Percentiles rank a stretch among this genome's conserved stretches.
These are phyloP conservation scores for Ensete ventricosum DNA, from an alignment of 176 grass and related monocot species.

Conservation along the genomic window DNA sequence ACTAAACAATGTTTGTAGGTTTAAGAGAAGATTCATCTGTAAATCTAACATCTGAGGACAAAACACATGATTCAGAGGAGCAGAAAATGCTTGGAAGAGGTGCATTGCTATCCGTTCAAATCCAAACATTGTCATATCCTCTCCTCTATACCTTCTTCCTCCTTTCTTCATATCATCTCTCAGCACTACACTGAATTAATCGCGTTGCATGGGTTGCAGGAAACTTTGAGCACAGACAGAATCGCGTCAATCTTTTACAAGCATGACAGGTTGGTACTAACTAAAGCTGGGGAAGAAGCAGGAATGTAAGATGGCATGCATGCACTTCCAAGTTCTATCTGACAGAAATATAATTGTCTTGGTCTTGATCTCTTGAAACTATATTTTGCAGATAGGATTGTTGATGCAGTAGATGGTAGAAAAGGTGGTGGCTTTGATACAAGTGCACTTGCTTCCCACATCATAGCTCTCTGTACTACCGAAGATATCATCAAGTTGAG, in stretches of 20 bases:
- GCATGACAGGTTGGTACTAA: background rate
- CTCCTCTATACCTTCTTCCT: background rate
- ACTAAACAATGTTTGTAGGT: too few species aligned
- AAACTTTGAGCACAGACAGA: background rate
- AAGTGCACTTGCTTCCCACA: background rate
- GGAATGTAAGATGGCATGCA: background rate
- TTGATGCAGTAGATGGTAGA: background rate
- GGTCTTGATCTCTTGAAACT: background rate
- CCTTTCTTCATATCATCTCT: background rate
- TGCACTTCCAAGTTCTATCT: background rate
- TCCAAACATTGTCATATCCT: background rate
- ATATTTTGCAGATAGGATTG: background rate
- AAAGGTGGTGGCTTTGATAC: background rate
- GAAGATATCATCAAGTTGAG: background rate
- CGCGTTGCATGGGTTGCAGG: too few species aligned
- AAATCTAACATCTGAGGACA: background rate
- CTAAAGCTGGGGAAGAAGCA: conserved; percentile 1
- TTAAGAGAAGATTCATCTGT: background rate
- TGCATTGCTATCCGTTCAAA: background rate
- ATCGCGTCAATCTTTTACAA: background rate
- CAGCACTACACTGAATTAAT: too few species aligned
- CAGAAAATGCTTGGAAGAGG: conserved; percentile 1
- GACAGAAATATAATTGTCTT: background rate
- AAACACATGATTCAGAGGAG: background rate
- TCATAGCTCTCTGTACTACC: background rate